A percentile compares a stretch with the other conserved stretches of the same genome.
phyloP scores from a whole-genome alignment of 2,329 filamentous ascomycete species.

The Botryotinia globosa region DNA sequence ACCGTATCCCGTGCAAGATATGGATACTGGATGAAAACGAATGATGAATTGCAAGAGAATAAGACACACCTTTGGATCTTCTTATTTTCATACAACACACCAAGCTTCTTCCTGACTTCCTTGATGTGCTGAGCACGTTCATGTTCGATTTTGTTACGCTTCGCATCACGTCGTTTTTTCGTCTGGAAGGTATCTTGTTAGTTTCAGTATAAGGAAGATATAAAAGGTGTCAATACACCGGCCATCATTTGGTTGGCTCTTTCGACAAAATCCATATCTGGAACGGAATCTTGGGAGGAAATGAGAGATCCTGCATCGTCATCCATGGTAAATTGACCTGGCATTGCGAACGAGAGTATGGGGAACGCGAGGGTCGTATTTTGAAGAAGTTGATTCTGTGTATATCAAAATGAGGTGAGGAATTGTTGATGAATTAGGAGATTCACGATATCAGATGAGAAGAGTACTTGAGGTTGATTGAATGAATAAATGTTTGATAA shows the following conservation, averaged over 20 bases:
- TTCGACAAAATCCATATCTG: neutral
- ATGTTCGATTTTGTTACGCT: conserved; percentile 32
- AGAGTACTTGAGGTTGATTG: neutral
- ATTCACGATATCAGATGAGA: neutral
- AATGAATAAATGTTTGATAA: neutral
- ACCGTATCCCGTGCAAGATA: neutral
- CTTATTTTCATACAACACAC: conserved; percentile 28
- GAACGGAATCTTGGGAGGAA: neutral
- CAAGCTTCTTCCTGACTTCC: conserved; percentile 30
- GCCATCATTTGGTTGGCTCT: conserved; percentile 13
- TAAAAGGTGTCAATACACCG: neutral
- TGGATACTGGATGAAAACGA: neutral
- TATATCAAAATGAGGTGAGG: neutral
- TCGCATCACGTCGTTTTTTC: conserved; percentile 33
- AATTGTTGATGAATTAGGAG: neutral
- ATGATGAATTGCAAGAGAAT: neutral
- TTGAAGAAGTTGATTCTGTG: neutral
- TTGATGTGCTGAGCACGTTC: conserved; percentile 31
- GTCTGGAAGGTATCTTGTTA: conserved; percentile 24
- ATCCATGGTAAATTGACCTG: neutral
- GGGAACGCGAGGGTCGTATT: neutral
- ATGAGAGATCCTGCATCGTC: neutral
- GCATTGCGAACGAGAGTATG: neutral
- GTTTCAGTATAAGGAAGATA: neutral
- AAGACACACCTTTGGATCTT: conserved; percentile 33